These are phyloP conservation scores for Pyrenopolyporus hunteri DNA, from an alignment of 495 filamentous ascomycete genomes.

Conservation along the genomic window DNA sequence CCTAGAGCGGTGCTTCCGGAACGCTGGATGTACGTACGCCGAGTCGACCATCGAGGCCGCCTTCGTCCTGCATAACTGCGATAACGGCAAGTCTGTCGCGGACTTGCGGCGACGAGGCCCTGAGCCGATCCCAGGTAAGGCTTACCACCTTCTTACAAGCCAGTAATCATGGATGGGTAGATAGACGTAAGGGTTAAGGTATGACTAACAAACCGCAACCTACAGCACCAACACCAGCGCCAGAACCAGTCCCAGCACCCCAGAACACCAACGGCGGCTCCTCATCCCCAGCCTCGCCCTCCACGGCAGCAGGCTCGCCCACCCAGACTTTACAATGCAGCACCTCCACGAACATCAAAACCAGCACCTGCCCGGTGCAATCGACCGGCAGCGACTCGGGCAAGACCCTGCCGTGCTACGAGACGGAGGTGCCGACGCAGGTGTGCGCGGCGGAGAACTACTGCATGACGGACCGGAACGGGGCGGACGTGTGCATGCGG, in stretches of 20 bases:
- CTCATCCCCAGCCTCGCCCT: conserved; percentile 8
- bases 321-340: conserved; percentile 46
- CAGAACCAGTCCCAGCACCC: conserved; percentile 18
- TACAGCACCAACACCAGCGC: conserved; percentile 12
- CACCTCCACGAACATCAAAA: conserved; percentile 39
- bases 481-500: conserved; percentile 51
- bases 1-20: conserved; percentile 48
- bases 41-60: conserved; percentile 46
- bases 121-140: conserved; percentile 24
- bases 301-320: conserved; percentile 17
- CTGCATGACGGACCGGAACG: conserved; percentile 47
- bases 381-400: conserved; percentile 44
- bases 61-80: conserved; percentile 43
- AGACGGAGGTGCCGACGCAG: conserved; percentile 38
- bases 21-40: conserved; percentile 47
- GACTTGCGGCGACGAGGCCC: conserved; percentile 44
- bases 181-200: background rate
- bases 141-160: too few species aligned
- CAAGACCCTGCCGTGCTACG: conserved; percentile 46
- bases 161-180: background rate
- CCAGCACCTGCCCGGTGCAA: conserved; percentile 46
- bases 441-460: conserved; percentile 54
- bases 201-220: background rate
- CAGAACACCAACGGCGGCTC: conserved; percentile 19
- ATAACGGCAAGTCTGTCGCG: conserved; percentile 16